These are phyloP conservation scores for Apocynum venetum DNA, from an alignment of 257 asterid genomes.

Conservation along the genomic window DNA sequence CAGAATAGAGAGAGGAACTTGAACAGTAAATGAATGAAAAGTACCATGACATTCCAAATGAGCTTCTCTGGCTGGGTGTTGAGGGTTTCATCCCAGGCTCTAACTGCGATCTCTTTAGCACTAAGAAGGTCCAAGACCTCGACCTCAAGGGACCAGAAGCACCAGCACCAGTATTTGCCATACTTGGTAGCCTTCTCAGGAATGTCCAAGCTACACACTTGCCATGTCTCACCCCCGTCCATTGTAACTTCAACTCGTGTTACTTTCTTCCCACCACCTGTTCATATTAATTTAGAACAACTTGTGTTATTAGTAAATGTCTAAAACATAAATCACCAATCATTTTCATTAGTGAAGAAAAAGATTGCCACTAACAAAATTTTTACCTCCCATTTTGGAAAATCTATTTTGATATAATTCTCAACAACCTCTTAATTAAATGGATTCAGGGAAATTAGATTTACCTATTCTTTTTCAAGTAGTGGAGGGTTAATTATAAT, in stretches of 20 bases:
- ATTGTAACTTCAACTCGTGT: conserved; percentile 82
- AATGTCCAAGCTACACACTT: conserved; percentile 49
- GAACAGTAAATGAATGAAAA: neutral
- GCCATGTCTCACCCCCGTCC: conserved; percentile 93
- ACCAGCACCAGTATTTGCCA: conserved; percentile 96
- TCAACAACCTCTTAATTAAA: no score
- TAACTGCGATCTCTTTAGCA: conserved; percentile 81
- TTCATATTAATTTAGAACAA: neutral
- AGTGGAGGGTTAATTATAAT: no score
- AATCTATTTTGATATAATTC: no score
- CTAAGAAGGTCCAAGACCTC: conserved; percentile 77
- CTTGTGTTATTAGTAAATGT: neutral
- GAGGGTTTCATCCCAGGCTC: conserved; percentile 91
- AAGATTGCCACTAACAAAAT: no score
- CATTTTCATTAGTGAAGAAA: no score
- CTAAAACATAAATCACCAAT: no score
- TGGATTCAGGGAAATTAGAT: no score
- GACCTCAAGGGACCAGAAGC: conserved; percentile 86
- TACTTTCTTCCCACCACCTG: conserved; percentile 95
- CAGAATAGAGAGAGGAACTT: no score
- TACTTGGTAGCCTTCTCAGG: conserved; percentile 73
- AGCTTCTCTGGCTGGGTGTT: conserved; percentile 94
- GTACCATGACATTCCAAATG: conserved; percentile 92
- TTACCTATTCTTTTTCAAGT: no score
- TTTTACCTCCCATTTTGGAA: no score